Evolutionary conservation across 371 early-diverging fungal species (phyloP), one percentile per base, ranked within the genome.

Genomic region (Parasitella parasitica): DNA sequence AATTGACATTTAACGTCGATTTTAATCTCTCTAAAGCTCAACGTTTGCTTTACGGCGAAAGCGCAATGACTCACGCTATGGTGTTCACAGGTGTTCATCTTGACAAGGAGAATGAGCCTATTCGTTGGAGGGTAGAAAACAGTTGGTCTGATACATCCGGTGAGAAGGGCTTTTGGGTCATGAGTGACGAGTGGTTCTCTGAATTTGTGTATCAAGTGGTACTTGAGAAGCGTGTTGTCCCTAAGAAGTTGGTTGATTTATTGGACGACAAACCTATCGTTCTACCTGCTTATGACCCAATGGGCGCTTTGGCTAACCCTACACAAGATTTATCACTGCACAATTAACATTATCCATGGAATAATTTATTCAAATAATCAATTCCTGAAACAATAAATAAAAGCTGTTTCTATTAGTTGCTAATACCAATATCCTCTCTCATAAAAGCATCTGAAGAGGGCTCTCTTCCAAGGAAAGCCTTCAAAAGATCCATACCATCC

Each of bases 31-130:
- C 76, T 63, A 93, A 93, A 69, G 89, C 84, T 22, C 79, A 93
- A 63, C 83, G 93, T 9, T 66, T 93, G 61, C 66, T 87, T 48
- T 92, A 89, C 65, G 86, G 85, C 30, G 93, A 93, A 54, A 86
- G 87, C 53, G 38, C 80, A 52, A 92, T 93, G 91, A 92, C 93
- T 6, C 92, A 93, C 59, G 92, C 92, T 16, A 93, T 92, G 93
- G 85, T 91, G 18, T 86, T 92, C 60, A 91, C 91, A 0, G 93
- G 92, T 39, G 91, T 92, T 4, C 91, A 93, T 63, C 54, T 91
- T 24, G 87, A 90, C 63, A 83, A 78, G 24, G 62, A 79, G 27
- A 81, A 73, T 28, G 70, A 75, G 3, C 84, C 88, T 16, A 69
- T 89, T 54, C 86, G 93, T 52, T 93, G 93, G 93, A 74, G 92